Evolutionary conservation across 495 filamentous ascomycete species (phyloP).

Genomic region (Talaromyces liani): DNA sequence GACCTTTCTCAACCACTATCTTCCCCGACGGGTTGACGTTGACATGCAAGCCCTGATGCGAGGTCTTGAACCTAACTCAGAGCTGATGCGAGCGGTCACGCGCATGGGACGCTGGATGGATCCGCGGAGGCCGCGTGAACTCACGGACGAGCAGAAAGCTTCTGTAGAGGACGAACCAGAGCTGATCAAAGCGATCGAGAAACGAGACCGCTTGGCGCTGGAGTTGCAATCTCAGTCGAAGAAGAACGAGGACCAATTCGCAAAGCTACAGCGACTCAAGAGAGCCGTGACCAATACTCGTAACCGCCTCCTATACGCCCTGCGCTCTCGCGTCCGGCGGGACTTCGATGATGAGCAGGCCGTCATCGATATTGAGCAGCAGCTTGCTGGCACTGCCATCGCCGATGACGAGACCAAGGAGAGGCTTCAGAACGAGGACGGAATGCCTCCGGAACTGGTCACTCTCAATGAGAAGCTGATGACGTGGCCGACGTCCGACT

Average conservation of each 20-base stretch:
- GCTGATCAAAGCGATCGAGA: constrained; percentile 11
- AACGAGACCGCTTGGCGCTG: constrained; percentile 8
- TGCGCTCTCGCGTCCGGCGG: constrained; percentile 14
- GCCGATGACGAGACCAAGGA: too few relatives aligned
- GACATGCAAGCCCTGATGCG: constrained; percentile 26
- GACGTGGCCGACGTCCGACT: constrained; percentile 21
- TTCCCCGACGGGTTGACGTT: constrained; percentile 22
- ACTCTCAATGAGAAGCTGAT: constrained; percentile 13
- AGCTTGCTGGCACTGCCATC: too few relatives aligned
- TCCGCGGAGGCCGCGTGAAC: constrained; percentile 22
- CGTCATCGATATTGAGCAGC: too few relatives aligned
- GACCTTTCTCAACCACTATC: constrained; percentile 32
- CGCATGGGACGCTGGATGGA: constrained; percentile 30
- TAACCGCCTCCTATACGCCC: constrained; percentile 10
- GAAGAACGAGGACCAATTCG: constrained; percentile 7
- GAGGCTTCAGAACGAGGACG: too few relatives aligned
- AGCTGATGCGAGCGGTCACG: constrained; percentile 23
- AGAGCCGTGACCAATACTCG: constrained; percentile 9
- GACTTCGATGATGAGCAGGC: constrained; percentile 13
- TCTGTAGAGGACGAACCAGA: constrained; percentile 20
- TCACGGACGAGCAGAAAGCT: constrained; percentile 19
- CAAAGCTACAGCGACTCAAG: constrained; percentile 11
- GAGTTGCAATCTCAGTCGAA: constrained; percentile 3
- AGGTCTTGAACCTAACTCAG: constrained; percentile 18
- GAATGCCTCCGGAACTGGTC: too few relatives aligned